Evolutionary conservation across 768 basidiomycete species (phyloP), one percentile per base, ranked within the genome.

Genomic region (Termitomyces sp.): DNA sequence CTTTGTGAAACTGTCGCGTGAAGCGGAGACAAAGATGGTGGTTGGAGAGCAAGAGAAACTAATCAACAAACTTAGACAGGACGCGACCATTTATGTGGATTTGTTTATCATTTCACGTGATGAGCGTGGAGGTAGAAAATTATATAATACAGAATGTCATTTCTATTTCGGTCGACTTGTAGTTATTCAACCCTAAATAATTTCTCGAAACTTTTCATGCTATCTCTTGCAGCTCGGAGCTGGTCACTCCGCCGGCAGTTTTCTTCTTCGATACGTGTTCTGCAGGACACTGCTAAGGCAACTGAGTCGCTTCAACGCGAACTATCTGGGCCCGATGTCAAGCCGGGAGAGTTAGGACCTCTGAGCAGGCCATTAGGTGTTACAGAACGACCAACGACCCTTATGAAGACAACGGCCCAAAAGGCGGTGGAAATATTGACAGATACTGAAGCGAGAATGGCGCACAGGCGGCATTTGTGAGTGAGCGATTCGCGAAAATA

Each of bases 351-450:
- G 5, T 59, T 81, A 33, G 70, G 69, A 41, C 71, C 74, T 28
- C 72, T 91, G 32, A 78, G 75, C 57, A 74, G 89, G 23, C 92
- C 95, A 9, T 75, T 95, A 10, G 95, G 95, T n/a, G 81, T 95
- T 38, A 73, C 75, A 44, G 82, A 88, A 57, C 77, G 79, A 26
- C 95, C 93, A 1, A 81, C 80, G 6, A 84, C 89, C 8, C 70
- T 79, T 13, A 68, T 71, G 44, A 84, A 80, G 68, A 81, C 85
- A 49, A 81, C 83, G 75, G 77, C 81, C 28, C 81, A 89, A 58
- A 82, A 78, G 60, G 78, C 82, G 64, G 84, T 85, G 57, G 87
- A 91, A 49, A 71, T 90, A 50, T 70, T 95, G 30, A 58, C 44
- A 71, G 84, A 94, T 68, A 78, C 83, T 63, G 88, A 93, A 44